Base-by-base conservation (phyloP, 2,329 filamentous ascomycete species). In the Colletotrichum australisinense region DNA sequence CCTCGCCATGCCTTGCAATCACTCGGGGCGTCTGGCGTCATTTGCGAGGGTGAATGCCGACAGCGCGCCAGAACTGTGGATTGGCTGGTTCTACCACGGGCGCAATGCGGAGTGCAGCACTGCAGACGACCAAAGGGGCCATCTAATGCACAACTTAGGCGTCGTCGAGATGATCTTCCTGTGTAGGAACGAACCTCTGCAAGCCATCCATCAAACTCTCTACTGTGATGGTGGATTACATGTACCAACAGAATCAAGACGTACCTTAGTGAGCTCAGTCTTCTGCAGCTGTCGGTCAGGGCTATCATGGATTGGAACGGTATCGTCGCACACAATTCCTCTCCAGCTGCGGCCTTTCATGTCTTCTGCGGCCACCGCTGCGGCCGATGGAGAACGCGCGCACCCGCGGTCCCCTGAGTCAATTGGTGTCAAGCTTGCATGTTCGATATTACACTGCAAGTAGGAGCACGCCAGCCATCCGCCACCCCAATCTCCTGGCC, bases 321-420 rank as follows among this genome's bases (percentile, higher is more conserved):
- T 16, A 42, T 42, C 7, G 16, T 42, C 38, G 38, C 38, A 42
- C 16, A 42, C 16, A 42, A 42, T 42, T 7, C 38, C 14, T 42
- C 16, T 42, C 42, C 68, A 42, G 59, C 16, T 9, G 63, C 24
- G 24, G 5, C 1, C 28, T 14, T 19, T 35, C 26, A 26, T n/a
- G 9, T 14, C 5, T 52, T 42, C 42, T 71, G 69, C 69, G 63
- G 64, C 63, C 69, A 49, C 28, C 26, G 42, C 52, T 64, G 59
- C 59, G 38, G 32, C 59, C 62, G 22, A 24, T 28, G 12, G 24
- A 49, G 30, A 24, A 32, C 12, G 26, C 53, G 42, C 49, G 52
- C 24, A 32, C 12, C 32, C 42, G 42, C 49, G 52, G 32, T 22
- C 16, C 24, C 24, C 22, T 62, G 6, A 49, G n/a, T 19, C 57